Percentiles rank a stretch among this genome's conserved stretches.
Evolutionary conservation across 805 yeast species (phyloP).

Genomic region (Priceomyces haplophilus): DNA sequence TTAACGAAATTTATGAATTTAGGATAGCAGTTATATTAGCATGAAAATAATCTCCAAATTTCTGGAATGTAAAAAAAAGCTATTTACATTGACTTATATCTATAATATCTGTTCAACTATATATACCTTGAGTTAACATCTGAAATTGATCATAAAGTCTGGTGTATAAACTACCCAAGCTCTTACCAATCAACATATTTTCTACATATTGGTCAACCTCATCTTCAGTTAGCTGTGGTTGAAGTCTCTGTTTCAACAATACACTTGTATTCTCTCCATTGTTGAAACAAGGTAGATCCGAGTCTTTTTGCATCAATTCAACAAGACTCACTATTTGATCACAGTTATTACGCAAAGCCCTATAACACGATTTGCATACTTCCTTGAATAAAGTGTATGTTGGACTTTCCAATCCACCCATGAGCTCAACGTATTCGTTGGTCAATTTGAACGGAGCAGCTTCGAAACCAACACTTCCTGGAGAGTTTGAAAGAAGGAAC

Average conservation of each 20-base stretch:
- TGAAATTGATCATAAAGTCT: constrained; percentile 94
- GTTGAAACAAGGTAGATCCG: constrained; percentile 85
- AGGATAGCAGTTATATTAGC: constrained; percentile 1
- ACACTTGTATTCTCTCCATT: constrained; percentile 82
- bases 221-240: constrained; percentile 65
- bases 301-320: constrained; percentile 91
- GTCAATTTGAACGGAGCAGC: constrained; percentile 97
- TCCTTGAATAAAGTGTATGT: constrained; percentile 58
- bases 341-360: constrained; percentile 65
- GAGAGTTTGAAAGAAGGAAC: constrained; percentile 85
- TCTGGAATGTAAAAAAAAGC: background rate
- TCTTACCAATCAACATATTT: constrained; percentile 67
- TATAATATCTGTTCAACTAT: constrained; percentile 41
- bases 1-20: background rate
- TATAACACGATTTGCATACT: constrained; percentile 70
- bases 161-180: constrained; percentile 85
- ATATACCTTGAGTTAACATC: constrained; percentile 91
- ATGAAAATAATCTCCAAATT: background rate
- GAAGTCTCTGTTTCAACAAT: constrained; percentile 77
- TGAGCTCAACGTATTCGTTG: constrained; percentile 78
- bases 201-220: constrained; percentile 82
- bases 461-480: constrained; percentile 96
- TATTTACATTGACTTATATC: background rate
- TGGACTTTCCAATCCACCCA: constrained; percentile 74
- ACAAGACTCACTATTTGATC: constrained; percentile 79